These are phyloP conservation scores for Mortierella polycephala DNA, from an alignment of 371 early-diverging fungal species.

Conservation along the genomic window DNA sequence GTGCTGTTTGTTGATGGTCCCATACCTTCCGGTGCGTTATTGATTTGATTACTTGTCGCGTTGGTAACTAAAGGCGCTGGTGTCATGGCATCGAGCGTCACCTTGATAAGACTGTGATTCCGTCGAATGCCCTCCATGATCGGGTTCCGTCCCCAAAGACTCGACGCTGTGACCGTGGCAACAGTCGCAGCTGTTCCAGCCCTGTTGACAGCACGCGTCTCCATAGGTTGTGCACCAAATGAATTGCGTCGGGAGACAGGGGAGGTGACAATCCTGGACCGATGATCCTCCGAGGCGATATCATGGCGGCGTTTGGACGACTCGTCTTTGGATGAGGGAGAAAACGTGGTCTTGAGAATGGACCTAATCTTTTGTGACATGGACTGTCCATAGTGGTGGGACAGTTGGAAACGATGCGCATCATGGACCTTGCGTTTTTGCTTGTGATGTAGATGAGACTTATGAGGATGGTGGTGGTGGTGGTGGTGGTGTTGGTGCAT, in stretches of 20 bases:
- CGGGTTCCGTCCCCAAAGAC: conserved; percentile 27
- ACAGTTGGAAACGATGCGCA: neutral
- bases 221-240: no score
- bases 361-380: conserved; percentile 13
- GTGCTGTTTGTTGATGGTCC: neutral
- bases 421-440: neutral
- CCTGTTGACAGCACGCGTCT: neutral
- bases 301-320: neutral
- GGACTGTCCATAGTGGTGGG: neutral
- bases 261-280: neutral
- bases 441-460: conserved; percentile 5
- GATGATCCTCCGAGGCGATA: neutral
- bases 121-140: conserved; percentile 50
- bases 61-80: neutral
- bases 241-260: neutral
- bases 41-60: no score
- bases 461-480: neutral
- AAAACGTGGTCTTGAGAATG: conserved; percentile 13
- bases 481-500: conserved; percentile 1
- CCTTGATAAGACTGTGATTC: conserved; percentile 51
- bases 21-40: neutral
- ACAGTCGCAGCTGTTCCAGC: neutral
- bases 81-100: conserved; percentile 23
- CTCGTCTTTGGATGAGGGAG: neutral
- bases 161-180: neutral